phyloP scores from a whole-genome alignment of 2,329 filamentous ascomycete genomes.

The Aspergillus sp. region DNA sequence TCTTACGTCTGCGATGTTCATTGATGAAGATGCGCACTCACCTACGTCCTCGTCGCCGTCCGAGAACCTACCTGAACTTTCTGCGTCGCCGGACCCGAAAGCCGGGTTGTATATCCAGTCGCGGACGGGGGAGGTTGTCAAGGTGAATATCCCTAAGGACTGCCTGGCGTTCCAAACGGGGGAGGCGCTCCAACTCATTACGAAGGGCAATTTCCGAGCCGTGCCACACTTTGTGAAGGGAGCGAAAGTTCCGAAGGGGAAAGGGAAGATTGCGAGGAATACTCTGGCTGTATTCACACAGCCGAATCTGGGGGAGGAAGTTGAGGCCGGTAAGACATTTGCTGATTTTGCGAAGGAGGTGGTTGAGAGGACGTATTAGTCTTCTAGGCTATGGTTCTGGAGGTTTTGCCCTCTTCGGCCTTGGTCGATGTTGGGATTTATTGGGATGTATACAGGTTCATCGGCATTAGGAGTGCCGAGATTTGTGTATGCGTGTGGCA shows the following conservation, averaged over 20 bases:
- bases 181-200: conserved; percentile 87
- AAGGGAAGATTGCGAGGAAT: conserved; percentile 68
- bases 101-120: conserved; percentile 95
- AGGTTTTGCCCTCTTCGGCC: background rate
- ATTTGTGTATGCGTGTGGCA: background rate
- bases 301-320: conserved; percentile 76
- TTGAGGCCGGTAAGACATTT: conserved; percentile 73
- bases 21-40: conserved; percentile 66
- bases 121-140: conserved; percentile 76
- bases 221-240: conserved; percentile 95
- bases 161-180: conserved; percentile 96
- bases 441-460: background rate
- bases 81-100: conserved; percentile 73
- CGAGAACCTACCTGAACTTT: conserved; percentile 64
- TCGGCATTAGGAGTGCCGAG: background rate
- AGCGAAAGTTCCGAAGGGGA: conserved; percentile 55
- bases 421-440: background rate
- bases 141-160: conserved; percentile 86
- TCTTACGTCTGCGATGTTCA: conserved; percentile 92
- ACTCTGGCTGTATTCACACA: conserved; percentile 97
- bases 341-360: conserved; percentile 75
- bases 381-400: background rate
- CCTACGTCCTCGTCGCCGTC: conserved; percentile 38
- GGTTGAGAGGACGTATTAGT: conserved; percentile 64
- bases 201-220: conserved; percentile 84